Base-by-base conservation (phyloP, 2,329 filamentous ascomycete species). In the Didymosphaeria variabile region DNA sequence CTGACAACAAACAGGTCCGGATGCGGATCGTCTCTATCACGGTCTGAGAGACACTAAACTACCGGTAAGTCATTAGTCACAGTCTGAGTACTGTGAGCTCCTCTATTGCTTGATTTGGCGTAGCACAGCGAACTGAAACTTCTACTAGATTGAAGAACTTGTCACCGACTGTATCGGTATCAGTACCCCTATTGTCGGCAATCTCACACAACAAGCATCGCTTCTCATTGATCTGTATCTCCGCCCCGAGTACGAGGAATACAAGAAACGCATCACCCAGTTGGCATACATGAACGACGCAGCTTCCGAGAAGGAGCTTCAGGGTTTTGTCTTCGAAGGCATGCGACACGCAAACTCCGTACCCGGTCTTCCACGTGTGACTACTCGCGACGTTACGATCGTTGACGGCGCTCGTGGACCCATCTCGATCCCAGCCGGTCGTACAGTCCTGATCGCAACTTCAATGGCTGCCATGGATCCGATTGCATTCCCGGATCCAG, bases 251-350 rank as follows among this genome's bases (percentile, higher is more conserved):
- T 85, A 85, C 61, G 81, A 83, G 62, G 59, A 79, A 52, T 85
- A 85, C 76, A 85, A 84, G 69, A 75, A 75, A 1, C 83, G 83
- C 34, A 84, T 86, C 59, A 70, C 85, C 23, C 77, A 84, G 67
- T 79, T 86, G 19, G 79, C 84, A 1, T 78, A 84, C 60, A 78
- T 77, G 64, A 77, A 83, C 46, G 75, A 80, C 5, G 72, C 73
- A 4, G 72, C 74, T 1, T 79, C 83, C 90, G 81, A 92, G 92
- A 62, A 66, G 2, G 84, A 86, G 66, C 78, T 86, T 1, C 81
- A 83, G 64, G 83, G 83, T 13, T 86, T 84, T 70, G 83, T 86
- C 2, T 84, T 80, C 63, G 84, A 86, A 69, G 84, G 84, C 45
- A 85, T 86, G 81, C 81, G 84, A 12, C 84, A 85, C 66, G 81